Conservation (phyloP, 441 rosid species). For the Dalechampia spathulata region DNA sequence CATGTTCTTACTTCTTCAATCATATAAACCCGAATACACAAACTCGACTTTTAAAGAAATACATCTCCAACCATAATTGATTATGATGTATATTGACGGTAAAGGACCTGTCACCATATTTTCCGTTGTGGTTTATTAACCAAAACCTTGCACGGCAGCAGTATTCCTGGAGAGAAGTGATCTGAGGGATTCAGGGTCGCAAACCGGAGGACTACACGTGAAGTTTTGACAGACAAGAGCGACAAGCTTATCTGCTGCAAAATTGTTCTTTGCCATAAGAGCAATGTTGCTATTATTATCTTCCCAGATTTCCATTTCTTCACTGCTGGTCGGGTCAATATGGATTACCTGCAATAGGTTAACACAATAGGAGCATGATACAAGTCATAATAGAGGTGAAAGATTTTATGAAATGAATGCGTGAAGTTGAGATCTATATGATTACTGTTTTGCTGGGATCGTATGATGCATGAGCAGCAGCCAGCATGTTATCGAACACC, state of each 20-base stretch:
- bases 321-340: conserved; percentile 48
- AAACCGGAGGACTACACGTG: conserved; percentile 64
- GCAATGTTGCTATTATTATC: conserved; percentile 48
- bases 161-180: conserved; percentile 44
- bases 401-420: neutral
- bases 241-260: conserved; percentile 41
- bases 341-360: conserved; percentile 58
- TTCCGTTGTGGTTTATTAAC: too few relatives aligned
- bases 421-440: neutral
- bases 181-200: conserved; percentile 39
- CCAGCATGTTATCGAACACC: conserved; percentile 62
- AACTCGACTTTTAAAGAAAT: too few relatives aligned
- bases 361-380: neutral
- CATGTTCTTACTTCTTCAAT: too few relatives aligned
- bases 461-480: conserved; percentile 62
- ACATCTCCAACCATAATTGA: too few relatives aligned
- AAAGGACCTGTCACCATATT: too few relatives aligned
- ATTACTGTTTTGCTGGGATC: conserved; percentile 72
- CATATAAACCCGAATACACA: too few relatives aligned
- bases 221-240: conserved; percentile 88
- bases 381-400: neutral
- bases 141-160: conserved; percentile 5
- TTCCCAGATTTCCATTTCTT: conserved; percentile 79
- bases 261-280: conserved; percentile 52
- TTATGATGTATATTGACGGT: too few relatives aligned